Evolutionary conservation across 805 yeast species (phyloP).

Genomic region (Candida maris): DNA sequence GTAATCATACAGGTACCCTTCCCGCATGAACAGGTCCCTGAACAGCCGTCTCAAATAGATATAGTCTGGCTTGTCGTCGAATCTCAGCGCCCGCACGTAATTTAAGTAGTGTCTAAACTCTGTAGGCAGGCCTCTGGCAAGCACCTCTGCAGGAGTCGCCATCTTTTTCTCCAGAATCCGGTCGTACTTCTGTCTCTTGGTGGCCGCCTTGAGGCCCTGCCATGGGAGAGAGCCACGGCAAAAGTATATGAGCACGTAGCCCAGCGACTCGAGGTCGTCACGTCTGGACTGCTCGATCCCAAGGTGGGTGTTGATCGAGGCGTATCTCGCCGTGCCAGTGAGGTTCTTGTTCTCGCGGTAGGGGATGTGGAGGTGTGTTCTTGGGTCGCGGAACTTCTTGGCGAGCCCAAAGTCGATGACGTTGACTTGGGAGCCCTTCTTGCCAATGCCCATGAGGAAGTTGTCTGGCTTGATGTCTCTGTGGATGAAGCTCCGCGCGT

Average conservation of each 20-base stretch:
- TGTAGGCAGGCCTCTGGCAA: slow-evolving; percentile 87
- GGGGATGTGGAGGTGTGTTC: slow-evolving; percentile 91
- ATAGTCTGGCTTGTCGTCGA: slow-evolving; percentile 96
- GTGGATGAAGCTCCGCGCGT: slow-evolving; percentile 88
- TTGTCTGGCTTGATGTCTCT: slow-evolving; percentile 84
- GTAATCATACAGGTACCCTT: slow-evolving; percentile 88
- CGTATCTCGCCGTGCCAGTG: slow-evolving; percentile 97
- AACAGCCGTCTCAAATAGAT: slow-evolving; percentile 81
- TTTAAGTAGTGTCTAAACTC: slow-evolving; percentile 86
- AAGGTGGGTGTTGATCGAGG: slow-evolving; percentile 90
- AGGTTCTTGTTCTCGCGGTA: slow-evolving; percentile 94
- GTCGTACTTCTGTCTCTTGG: slow-evolving; percentile 95
- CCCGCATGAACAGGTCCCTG: slow-evolving; percentile 83
- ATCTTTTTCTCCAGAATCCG: slow-evolving; percentile 93
- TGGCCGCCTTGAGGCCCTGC: slow-evolving; percentile 97
- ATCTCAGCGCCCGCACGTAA: slow-evolving; percentile 84
- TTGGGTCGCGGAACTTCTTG: slow-evolving; percentile 89
- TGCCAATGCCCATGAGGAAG: slow-evolving; percentile 84
- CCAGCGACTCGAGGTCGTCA: slow-evolving; percentile 93
- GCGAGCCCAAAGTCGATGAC: slow-evolving; percentile 94
- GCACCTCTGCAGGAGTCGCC: slow-evolving; percentile 79
- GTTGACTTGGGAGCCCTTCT: slow-evolving; percentile 92
- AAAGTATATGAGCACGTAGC: slow-evolving; percentile 90
- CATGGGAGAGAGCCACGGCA: slow-evolving; percentile 96
- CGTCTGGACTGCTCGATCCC: slow-evolving; percentile 97